Percentiles rank a stretch among this genome's conserved stretches.
Evolutionary conservation across 2,329 filamentous ascomycete genomes (phyloP).

Genomic region (Penicillium sp.): DNA sequence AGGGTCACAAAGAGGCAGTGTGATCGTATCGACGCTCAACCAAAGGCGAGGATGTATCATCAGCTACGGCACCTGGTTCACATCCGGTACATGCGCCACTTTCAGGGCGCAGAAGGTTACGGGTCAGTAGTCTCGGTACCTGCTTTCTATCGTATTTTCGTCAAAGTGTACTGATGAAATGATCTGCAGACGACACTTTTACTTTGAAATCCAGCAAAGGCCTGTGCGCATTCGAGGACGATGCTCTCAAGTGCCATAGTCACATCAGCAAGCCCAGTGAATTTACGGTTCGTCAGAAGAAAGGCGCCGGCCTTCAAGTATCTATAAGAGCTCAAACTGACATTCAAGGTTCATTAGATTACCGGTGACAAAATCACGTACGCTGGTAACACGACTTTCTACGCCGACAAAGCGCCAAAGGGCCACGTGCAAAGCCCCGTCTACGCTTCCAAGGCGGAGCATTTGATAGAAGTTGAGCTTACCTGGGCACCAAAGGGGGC

Average conservation of each 20-base stretch:
- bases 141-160: background rate
- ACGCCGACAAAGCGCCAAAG: conserved; percentile 34
- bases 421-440: conserved; percentile 30
- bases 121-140: conserved; percentile 19
- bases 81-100: conserved; percentile 60
- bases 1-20: conserved; percentile 54
- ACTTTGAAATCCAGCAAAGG: conserved; percentile 56
- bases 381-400: conserved; percentile 32
- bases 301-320: no score
- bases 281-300: conserved; percentile 26
- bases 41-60: conserved; percentile 58
- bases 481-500: conserved; percentile 23
- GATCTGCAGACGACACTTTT: conserved; percentile 34
- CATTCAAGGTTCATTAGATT: conserved; percentile 13
- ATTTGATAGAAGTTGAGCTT: conserved; percentile 31
- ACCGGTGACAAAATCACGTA: conserved; percentile 31
- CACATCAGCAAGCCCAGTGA: conserved; percentile 23
- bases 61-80: conserved; percentile 61
- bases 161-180: background rate
- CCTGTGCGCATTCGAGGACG: conserved; percentile 50
- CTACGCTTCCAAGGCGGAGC: conserved; percentile 27
- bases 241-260: conserved; percentile 50
- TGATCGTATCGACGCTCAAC: conserved; percentile 46
- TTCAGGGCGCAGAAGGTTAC: conserved; percentile 33
- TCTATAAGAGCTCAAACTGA: background rate